These are phyloP conservation scores for Zygoascus flipseniorum DNA, from an alignment of 805 yeast species.

Conservation along the genomic window DNA sequence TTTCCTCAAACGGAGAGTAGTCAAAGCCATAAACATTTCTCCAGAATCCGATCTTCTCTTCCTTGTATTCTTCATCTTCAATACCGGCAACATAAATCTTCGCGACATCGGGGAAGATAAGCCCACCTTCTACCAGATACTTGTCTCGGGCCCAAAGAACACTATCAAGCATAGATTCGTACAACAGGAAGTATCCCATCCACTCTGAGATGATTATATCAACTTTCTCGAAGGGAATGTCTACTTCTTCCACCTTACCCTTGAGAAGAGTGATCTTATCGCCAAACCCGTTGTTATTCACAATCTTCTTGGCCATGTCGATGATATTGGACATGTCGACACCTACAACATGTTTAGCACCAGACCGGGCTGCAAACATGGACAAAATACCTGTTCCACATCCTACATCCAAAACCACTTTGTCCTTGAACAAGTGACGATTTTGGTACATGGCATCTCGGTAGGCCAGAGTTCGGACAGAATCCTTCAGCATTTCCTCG, in stretches of 20 bases:
- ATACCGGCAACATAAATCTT: conserved; percentile 83
- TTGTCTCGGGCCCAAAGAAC: conserved; percentile 90
- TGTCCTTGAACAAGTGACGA: conserved; percentile 81
- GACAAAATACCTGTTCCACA: conserved; percentile 98
- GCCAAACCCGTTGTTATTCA: conserved; percentile 69
- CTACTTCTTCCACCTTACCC: conserved; percentile 91
- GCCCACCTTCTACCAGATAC: conserved; percentile 70
- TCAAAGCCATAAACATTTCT: conserved; percentile 96
- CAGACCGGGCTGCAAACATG: conserved; percentile 98
- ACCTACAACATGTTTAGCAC: conserved; percentile 95
- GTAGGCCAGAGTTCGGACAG: conserved; percentile 84
- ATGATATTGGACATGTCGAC: conserved; percentile 97
- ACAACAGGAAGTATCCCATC: conserved; percentile 97
- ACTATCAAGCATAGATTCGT: conserved; percentile 93
- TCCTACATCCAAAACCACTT: conserved; percentile 93
- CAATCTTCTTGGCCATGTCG: conserved; percentile 89
- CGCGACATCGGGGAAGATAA: conserved; percentile 92
- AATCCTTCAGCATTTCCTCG: conserved; percentile 97
- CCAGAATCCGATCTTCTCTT: conserved; percentile 90
- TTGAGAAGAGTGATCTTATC: conserved; percentile 81
- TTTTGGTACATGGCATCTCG: conserved; percentile 88
- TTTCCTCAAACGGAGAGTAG: conserved; percentile 77
- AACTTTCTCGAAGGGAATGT: conserved; percentile 74
- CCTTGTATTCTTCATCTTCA: conserved; percentile 87
- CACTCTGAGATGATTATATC: conserved; percentile 96